phyloP scores from a whole-genome alignment of 768 basidiomycete genomes.

The Mycena capillaripes region DNA sequence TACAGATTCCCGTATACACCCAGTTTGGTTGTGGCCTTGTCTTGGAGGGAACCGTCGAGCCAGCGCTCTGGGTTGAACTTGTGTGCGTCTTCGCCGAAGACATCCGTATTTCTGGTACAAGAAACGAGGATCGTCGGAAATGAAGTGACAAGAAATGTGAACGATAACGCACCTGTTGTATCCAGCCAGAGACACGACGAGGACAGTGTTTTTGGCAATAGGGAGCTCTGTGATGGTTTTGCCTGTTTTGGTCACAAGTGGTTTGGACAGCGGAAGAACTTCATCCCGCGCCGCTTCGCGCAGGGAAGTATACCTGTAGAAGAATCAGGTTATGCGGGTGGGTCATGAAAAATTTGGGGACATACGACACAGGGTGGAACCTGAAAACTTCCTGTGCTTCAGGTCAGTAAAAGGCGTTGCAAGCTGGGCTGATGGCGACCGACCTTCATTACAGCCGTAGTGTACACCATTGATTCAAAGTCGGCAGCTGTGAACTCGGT shows the following conservation, averaged over 20 bases:
- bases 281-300: constrained; percentile 67
- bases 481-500: constrained; percentile 61
- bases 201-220: constrained; percentile 64
- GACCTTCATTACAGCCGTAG: constrained; percentile 64
- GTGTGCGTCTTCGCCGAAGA: constrained; percentile 72
- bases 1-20: constrained; percentile 66
- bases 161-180: constrained; percentile 59
- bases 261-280: constrained; percentile 69
- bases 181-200: constrained; percentile 66
- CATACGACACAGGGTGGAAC: constrained; percentile 65
- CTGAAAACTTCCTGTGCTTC: constrained; percentile 63
- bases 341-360: too few relatives aligned
- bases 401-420: neutral
- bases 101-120: constrained; percentile 54
- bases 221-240: constrained; percentile 57
- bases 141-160: constrained; percentile 39
- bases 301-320: constrained; percentile 51
- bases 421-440: constrained; percentile 1
- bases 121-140: neutral
- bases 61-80: constrained; percentile 70
- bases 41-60: constrained; percentile 53
- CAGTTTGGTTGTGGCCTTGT: constrained; percentile 56
- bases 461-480: constrained; percentile 64
- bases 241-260: constrained; percentile 62
- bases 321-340: too few relatives aligned